Percentiles rank a stretch among this genome's conserved stretches.
These are phyloP conservation scores for Begonia loranthoides DNA, from an alignment of 306 rosid species.

Conservation along the genomic window DNA sequence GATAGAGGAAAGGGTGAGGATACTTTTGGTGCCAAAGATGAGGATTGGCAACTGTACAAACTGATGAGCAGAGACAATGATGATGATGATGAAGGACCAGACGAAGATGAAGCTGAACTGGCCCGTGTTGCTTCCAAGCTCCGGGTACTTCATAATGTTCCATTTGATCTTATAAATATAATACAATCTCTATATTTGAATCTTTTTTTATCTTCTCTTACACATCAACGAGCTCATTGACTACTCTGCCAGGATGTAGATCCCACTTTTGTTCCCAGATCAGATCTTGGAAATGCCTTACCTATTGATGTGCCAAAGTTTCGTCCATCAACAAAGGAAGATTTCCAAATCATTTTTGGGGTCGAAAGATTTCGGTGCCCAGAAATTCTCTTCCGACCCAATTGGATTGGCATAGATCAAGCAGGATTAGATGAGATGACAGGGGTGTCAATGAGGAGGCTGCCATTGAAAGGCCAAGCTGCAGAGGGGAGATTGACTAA, in stretches of 20 bases:
- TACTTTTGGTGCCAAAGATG: constrained; percentile 78
- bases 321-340: constrained; percentile 66
- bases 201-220: too few species aligned
- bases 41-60: constrained; percentile 96
- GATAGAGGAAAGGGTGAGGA: constrained; percentile 97
- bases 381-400: constrained; percentile 72
- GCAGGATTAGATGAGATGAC: constrained; percentile 90
- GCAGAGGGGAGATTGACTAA: constrained; percentile 52
- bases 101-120: constrained; percentile 62
- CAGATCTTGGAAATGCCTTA: constrained; percentile 41
- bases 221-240: too few species aligned
- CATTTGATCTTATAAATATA: too few species aligned
- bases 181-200: too few species aligned
- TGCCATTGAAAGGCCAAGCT: constrained; percentile 30
- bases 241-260: constrained; percentile 50
- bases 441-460: constrained; percentile 70
- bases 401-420: constrained; percentile 85
- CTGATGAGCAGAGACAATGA: constrained; percentile 64
- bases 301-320: constrained; percentile 38
- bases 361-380: constrained; percentile 96
- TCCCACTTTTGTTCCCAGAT: constrained; percentile 68
- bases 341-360: constrained; percentile 67
- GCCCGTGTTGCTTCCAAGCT: constrained; percentile 63
- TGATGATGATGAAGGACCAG: constrained; percentile 63
- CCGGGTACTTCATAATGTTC: constrained; percentile 34